Base-by-base conservation (phyloP, 371 early-diverging fungal genomes). In the Circinella minor region DNA sequence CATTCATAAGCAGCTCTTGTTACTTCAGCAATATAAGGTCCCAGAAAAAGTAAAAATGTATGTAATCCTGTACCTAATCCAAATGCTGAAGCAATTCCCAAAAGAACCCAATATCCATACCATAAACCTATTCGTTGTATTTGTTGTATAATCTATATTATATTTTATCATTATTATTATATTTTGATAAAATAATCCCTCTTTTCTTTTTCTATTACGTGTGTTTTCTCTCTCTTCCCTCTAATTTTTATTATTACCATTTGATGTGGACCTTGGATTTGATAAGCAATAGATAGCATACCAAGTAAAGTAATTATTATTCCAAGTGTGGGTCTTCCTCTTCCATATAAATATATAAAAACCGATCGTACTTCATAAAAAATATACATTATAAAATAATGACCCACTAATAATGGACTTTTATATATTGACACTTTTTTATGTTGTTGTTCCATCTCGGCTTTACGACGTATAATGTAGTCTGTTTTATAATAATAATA, bases 1-100 rank as follows among this genome's bases (percentile, higher is more conserved):
- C 97, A 96, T 55, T 87, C 79, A 79, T 94, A 92, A 1, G 97
- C 96, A 0, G 91, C 88, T 61, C 93, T 75, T 4, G 97, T 95
- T 27, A 93, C 92, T 55, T 91, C 89, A 0, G 93, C 96, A 69
- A 97, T 93, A 71, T 90, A 91, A 6, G 97, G 96, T 8, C 95
- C 96, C 49, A 97, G 81, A 73, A 96, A 97, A 17, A 97, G 84
- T 27, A 96, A 85, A 77, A 96, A 97, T 4, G 96, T 96, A 77
- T 96, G 97, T 64, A 96, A 81, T 13, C 97, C 97, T 2, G 96
- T 93, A 5, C 97, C 97, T 36, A 97, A 83, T 6, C 97, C 97
- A 55, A 97, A 90, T 15, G 96, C 94, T 8, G 96, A 96, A 7
- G 93, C 87, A 20, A 96, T 78, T 9, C 97, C 97, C 37, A 96